Percentiles rank a stretch among this genome's conserved stretches.
phyloP scores from a whole-genome alignment of 768 basidiomycete species.

The Russula sp. region DNA sequence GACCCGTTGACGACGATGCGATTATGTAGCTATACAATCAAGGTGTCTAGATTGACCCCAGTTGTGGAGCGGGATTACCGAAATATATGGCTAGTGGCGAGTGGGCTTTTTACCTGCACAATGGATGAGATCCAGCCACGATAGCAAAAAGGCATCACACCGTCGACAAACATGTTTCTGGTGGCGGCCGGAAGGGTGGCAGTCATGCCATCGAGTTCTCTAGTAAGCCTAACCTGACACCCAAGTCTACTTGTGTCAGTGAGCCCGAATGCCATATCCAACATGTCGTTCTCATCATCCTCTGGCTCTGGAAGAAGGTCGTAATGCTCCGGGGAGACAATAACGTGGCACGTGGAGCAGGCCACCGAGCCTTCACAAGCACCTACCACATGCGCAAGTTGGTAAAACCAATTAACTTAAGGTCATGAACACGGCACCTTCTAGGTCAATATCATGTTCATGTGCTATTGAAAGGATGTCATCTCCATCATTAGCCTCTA shows the following conservation, averaged over 20 bases:
- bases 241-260: conserved; percentile 87
- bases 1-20: too few species aligned
- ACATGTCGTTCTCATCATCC: conserved; percentile 98
- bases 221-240: conserved; percentile 72
- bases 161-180: conserved; percentile 96
- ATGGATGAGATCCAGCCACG: neutral
- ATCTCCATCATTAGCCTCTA: conserved; percentile 92
- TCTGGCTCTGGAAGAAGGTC: conserved; percentile 87
- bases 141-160: conserved; percentile 32
- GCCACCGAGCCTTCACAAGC: conserved; percentile 96
- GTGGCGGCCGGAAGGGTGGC: conserved; percentile 87
- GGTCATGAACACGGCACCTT: conserved; percentile 46
- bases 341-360: conserved; percentile 96
- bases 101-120: conserved; percentile 42
- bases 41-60: neutral
- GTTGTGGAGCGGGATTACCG: neutral
- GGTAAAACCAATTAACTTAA: neutral
- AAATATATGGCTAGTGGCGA: conserved; percentile 32
- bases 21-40: neutral
- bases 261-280: conserved; percentile 95
- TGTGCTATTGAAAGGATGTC: conserved; percentile 87
- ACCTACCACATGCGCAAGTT: conserved; percentile 39
- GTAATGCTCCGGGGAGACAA: conserved; percentile 73
- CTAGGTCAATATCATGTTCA: conserved; percentile 92
- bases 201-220: conserved; percentile 76